Evolutionary conservation across 257 asterid species (phyloP).

Genomic region (Capsicum pubescens): DNA sequence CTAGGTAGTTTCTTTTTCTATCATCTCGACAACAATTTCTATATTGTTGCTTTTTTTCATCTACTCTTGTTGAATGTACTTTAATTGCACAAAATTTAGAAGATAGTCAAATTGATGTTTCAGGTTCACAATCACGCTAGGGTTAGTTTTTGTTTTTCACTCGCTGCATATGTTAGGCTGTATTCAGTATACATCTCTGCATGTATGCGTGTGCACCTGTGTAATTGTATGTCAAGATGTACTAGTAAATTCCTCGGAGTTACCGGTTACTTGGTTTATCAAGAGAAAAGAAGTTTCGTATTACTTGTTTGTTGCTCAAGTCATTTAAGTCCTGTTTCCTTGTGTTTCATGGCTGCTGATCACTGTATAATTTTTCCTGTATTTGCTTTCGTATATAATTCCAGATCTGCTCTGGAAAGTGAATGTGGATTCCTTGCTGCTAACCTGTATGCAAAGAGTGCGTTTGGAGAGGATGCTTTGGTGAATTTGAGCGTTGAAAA

Average conservation of each 20-base stretch:
- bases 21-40: slow-evolving; percentile 1
- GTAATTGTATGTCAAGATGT: not conserved
- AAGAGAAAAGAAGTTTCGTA: not conserved
- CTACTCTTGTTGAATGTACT: not conserved
- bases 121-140: slow-evolving; percentile 4
- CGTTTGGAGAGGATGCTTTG: slow-evolving; percentile 96
- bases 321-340: not conserved
- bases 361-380: not conserved
- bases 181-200: not conserved
- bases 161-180: not conserved
- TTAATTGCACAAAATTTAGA: slow-evolving; percentile 11
- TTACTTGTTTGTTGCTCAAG: slow-evolving; percentile 2
- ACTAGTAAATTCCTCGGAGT: not conserved
- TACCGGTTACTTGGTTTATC: not conserved
- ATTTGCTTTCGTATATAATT: slow-evolving; percentile 7
- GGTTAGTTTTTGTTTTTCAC: not conserved
- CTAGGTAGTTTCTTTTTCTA: slow-evolving; percentile 17
- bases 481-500: slow-evolving; percentile 94
- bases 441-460: slow-evolving; percentile 95
- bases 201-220: not conserved
- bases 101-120: not conserved
- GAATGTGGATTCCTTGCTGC: slow-evolving; percentile 98
- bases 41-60: not conserved
- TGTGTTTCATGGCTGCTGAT: slow-evolving; percentile 6
- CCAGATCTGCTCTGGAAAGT: slow-evolving; percentile 94